Percentiles rank a stretch among this genome's conserved stretches.
Evolutionary conservation across 352 stramenopile species (phyloP).

Genomic region (Pythium folliculosum): DNA sequence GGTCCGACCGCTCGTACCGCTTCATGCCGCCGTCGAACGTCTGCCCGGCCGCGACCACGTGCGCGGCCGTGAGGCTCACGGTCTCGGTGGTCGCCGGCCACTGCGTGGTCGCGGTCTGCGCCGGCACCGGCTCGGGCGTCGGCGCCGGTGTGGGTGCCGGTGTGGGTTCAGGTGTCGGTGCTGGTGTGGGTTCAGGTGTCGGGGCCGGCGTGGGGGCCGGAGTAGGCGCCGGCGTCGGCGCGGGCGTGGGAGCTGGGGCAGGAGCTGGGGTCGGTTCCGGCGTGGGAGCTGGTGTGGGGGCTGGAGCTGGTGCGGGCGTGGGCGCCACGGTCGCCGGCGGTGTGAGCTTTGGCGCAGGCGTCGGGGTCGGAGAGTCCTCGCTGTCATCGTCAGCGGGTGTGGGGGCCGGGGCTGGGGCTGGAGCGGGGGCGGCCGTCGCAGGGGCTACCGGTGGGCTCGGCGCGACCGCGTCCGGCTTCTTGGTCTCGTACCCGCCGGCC

Average conservation of each 20-base stretch:
- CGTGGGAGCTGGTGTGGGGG: background rate
- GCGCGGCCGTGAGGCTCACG: slow-evolving; percentile 34
- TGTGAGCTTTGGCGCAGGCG: slow-evolving; percentile 8
- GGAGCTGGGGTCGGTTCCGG: slow-evolving; percentile 1
- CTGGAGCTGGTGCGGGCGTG: background rate
- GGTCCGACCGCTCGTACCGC: slow-evolving; percentile 55
- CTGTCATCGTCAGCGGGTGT: background rate
- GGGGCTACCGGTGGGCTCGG: background rate
- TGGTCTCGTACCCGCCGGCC: slow-evolving; percentile 3
- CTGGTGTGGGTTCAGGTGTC: slow-evolving; percentile 10
- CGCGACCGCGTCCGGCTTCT: background rate
- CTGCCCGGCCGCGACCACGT: slow-evolving; percentile 33
- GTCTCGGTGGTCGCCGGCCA: slow-evolving; percentile 51
- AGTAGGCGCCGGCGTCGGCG: background rate
- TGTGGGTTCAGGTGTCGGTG: slow-evolving; percentile 24
- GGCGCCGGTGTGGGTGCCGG: slow-evolving; percentile 17
- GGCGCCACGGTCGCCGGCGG: background rate
- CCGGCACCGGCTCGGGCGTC: slow-evolving; percentile 16
- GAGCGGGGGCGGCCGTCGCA: background rate
- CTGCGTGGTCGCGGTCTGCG: slow-evolving; percentile 24
- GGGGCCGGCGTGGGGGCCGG: slow-evolving; percentile 6
- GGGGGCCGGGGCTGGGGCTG: background rate
- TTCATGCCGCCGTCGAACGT: slow-evolving; percentile 68
- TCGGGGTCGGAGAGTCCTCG: slow-evolving; percentile 2
- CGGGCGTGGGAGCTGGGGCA: slow-evolving; percentile 5